Conservation (phyloP, 2,329 filamentous ascomycete species). For the Cercospora sesami region DNA sequence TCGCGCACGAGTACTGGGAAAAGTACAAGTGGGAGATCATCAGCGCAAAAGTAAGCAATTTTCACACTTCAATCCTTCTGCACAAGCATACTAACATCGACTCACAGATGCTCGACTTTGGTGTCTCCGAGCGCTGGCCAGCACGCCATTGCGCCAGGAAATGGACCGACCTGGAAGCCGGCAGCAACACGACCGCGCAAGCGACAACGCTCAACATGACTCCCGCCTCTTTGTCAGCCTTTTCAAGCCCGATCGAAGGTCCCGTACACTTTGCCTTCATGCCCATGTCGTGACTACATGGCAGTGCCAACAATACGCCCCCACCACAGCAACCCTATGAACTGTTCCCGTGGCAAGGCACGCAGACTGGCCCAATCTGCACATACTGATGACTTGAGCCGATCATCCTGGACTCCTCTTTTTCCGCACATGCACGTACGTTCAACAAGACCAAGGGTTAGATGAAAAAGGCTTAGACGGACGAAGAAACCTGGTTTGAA, state of each 20-base stretch:
- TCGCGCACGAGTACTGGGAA: conserved; percentile 55
- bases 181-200: conserved; percentile 29
- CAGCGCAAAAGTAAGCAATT: conserved; percentile 48
- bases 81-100: not conserved
- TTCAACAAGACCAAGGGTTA: not conserved
- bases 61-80: not conserved
- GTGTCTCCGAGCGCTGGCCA: conserved; percentile 53
- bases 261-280: conserved; percentile 35
- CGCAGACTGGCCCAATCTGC: conserved; percentile 1
- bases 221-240: conserved; percentile 32
- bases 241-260: conserved; percentile 34
- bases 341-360: not conserved
- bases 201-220: conserved; percentile 29
- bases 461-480: not conserved
- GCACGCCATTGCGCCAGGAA: conserved; percentile 53
- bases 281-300: conserved; percentile 35
- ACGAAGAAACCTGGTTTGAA: not conserved
- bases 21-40: conserved; percentile 58
- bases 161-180: conserved; percentile 49
- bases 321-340: not conserved
- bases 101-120: conserved; percentile 53
- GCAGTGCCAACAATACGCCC: conserved; percentile 9
- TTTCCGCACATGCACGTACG: not conserved
- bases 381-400: not conserved
- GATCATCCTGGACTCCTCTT: not conserved